Evolutionary conservation across 78 protist genomes (phyloP), one percentile per base, ranked within the genome.

Genomic region (Dictyostelium brefeldianum): DNA sequence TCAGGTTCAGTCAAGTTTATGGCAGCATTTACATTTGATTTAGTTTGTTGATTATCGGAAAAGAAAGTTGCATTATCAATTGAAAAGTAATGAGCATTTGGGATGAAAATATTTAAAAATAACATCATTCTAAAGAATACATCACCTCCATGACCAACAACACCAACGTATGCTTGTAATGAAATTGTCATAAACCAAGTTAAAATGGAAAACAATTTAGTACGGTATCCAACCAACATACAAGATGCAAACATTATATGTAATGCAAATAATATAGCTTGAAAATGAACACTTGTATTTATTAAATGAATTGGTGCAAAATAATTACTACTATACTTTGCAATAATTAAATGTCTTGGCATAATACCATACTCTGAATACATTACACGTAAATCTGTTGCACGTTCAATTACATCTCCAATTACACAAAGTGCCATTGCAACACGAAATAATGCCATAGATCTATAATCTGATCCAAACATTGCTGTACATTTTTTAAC

Each of bases 71-170:
- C 67, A 1, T 11, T 78, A 41, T 89, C 94, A 31, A 89, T 15
- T 0, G 75, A 10, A 25, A 48, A 89, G 25, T 48, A 43, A 11
- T 78, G 57, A 4, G 78, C 69, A 11, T 74, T 48, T 27, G 94
- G 94, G 11, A 89, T n/a, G 69, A 89, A 89, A 25, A 89, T 89
- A 27, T 54, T 46, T 51, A 89, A 47, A n/a, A 89, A 89, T 7
- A 89, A 50, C 83, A 89, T 89, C 48, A 57, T 18, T 56, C 94
- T 78, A 62, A 89, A 82, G 54, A 50, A 90, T 25, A 90, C 87
- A 56, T 90, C 95, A 81, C 95, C 95, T 43, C 95, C 89, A 54
- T 90, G 95, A 22, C 79, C 79, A 27, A 90, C 62, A 4, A 90
- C 31, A 43, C 80, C 81, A 41, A 50, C 57, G 50, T 83, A 82